These are phyloP conservation scores for Dryadomyces sulphureus DNA, from an alignment of 2,329 filamentous ascomycete genomes.

Conservation along the genomic window DNA sequence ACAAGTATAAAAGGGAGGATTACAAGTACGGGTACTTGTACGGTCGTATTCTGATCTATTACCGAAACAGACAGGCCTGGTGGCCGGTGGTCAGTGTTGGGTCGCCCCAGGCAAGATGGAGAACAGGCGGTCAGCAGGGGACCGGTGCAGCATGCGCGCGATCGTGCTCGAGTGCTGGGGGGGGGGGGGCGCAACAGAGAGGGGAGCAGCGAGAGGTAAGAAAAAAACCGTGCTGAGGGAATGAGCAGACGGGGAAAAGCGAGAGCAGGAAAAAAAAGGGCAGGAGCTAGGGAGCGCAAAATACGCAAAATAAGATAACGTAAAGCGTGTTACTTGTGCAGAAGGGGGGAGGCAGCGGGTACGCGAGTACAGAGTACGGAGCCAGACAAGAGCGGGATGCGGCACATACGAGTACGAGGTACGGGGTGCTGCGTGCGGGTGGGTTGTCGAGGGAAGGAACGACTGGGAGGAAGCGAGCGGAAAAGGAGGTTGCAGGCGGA, in stretches of 20 bases:
- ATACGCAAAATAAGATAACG: no score
- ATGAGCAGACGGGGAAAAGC: neutral
- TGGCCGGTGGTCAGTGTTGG: neutral
- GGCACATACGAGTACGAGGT: neutral
- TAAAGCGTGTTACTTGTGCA: no score
- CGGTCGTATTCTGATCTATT: conserved; percentile 1
- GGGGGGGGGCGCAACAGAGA: neutral
- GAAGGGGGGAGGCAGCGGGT: no score
- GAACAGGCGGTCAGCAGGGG: neutral
- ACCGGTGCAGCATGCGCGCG: neutral
- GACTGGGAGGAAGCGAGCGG: neutral
- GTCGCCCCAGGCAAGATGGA: neutral
- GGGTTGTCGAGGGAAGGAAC: neutral
- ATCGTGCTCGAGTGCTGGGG: neutral
- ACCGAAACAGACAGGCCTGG: neutral
- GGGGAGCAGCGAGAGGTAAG: no score
- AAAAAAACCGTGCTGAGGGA: neutral
- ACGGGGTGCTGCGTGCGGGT: no score
- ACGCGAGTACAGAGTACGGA: no score
- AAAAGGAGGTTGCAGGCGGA: neutral
- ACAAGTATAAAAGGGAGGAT: no score
- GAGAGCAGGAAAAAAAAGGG: neutral
- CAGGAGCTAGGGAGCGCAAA: neutral
- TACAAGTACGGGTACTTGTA: neutral
- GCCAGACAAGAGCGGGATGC: no score